Percentiles rank a stretch among this genome's conserved stretches.
Evolutionary conservation across 768 basidiomycete genomes (phyloP).

Genomic region (Chalciporus chontae): DNA sequence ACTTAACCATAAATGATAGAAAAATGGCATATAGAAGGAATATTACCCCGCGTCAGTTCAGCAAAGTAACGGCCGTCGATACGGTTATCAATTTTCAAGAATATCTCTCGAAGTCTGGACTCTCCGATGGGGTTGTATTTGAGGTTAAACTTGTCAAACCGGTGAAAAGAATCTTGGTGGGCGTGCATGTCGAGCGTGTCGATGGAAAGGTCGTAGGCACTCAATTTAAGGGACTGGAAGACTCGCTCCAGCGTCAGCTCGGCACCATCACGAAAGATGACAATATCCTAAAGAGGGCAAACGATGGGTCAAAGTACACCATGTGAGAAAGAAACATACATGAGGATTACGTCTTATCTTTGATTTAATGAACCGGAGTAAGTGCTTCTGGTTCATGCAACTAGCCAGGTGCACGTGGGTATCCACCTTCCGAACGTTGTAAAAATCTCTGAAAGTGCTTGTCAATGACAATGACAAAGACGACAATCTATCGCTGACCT

Average conservation of each 20-base stretch:
- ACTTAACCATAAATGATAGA: conserved; percentile 2
- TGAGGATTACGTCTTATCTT: conserved; percentile 90
- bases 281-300: conserved; percentile 67
- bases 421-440: conserved; percentile 97
- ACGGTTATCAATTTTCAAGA: conserved; percentile 96
- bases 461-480: conserved; percentile 2
- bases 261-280: conserved; percentile 91
- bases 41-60: conserved; percentile 83
- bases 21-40: neutral
- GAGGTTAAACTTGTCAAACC: conserved; percentile 97
- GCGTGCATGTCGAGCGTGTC: conserved; percentile 99
- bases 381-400: conserved; percentile 99
- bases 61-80: conserved; percentile 92
- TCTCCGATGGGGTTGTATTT: conserved; percentile 98
- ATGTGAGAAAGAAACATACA: conserved; percentile 37
- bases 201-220: conserved; percentile 96
- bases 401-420: conserved; percentile 99
- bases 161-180: conserved; percentile 96
- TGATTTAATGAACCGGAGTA: conserved; percentile 97
- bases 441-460: conserved; percentile 75
- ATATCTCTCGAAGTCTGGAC: conserved; percentile 91
- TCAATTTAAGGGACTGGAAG: conserved; percentile 92
- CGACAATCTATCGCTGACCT: conserved; percentile 17
- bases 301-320: neutral
- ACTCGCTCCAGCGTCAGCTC: conserved; percentile 88